phyloP scores from a whole-genome alignment of 345 rosid species.

The Populus nigra region DNA sequence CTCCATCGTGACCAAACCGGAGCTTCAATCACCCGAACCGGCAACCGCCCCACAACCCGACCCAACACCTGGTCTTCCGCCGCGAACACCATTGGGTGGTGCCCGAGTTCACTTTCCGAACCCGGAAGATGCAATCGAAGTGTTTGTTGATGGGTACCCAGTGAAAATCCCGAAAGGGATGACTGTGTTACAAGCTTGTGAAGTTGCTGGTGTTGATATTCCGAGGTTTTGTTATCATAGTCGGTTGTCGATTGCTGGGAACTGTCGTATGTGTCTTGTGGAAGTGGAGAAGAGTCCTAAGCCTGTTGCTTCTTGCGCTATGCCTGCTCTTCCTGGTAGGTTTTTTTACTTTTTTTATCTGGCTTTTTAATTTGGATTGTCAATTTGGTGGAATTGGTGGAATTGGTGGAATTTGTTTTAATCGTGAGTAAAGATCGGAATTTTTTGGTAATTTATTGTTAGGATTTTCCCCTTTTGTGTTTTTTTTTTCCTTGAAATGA shows the following conservation, averaged over 20 bases:
- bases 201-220: slow-evolving; percentile 97
- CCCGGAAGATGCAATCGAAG: slow-evolving; percentile 97
- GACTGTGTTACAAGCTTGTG: slow-evolving; percentile 96
- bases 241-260: slow-evolving; percentile 93
- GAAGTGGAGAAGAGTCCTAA: slow-evolving; percentile 99
- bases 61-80: slow-evolving; percentile 49
- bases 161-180: slow-evolving; percentile 96
- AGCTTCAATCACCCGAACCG: slow-evolving; percentile 73
- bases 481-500: too few species aligned
- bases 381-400: background rate
- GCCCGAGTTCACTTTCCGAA: slow-evolving; percentile 75
- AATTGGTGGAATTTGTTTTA: too few species aligned
- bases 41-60: slow-evolving; percentile 50
- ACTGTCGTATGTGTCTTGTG: slow-evolving; percentile 97
- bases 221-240: slow-evolving; percentile 93
- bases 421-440: too few species aligned
- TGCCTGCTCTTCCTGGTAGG: slow-evolving; percentile 98
- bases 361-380: background rate
- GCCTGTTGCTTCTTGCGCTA: slow-evolving; percentile 98
- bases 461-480: too few species aligned
- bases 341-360: too few species aligned
- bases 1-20: slow-evolving; percentile 65
- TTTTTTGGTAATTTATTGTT: too few species aligned
- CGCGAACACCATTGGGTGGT: slow-evolving; percentile 69
- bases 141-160: slow-evolving; percentile 85